Evolutionary conservation across 2,329 filamentous ascomycete genomes (phyloP), one percentile per base, ranked within the genome.

Genomic region (Penicillium sp.): DNA sequence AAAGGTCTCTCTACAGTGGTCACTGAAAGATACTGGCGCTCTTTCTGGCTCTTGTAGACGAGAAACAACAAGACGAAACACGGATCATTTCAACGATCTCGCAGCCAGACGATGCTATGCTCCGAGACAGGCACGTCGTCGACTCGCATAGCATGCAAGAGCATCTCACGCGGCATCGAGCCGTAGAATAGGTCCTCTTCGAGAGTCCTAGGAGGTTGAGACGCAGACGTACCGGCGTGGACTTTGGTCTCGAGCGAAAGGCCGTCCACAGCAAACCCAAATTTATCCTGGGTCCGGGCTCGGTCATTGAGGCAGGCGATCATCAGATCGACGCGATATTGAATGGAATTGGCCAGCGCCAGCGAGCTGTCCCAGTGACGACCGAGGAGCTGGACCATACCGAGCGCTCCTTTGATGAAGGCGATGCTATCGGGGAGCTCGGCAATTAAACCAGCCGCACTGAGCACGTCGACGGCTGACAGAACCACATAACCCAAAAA

Each of bases 391-490:
- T 78, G 74, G 13, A 86, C 63, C 9, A 77, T 72, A 6, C 71
- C 68, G 23, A 79, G 62, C 0, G 76, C 77, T 20, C 74, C 71
- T 13, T 68, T 64, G 34, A 85, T 72, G 8, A 74, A 71, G 7
- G 76, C 71, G 25, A 84, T 71, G 17, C 78, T 68, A 8, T 70
- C 66, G 1, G 72, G 59, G 8, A 86, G 58, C 9, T 74, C 69
- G 0, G 70, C 63, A 5, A 82, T 59, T 1, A 70, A 57, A 1
- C 82, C 79, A 4, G 75, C 78, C 0, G 82, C 77, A 9, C 79
- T 79, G 39, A 86, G 69, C 1, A 86, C 77, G 51, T 88, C 84
- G 21, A 83, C 71, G 0, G 83, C 82, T 33, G 80, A 75, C 21
- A 81, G 68, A 16, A 84, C 74, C 4, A 77, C 75, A 48, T 78